Base-by-base conservation (phyloP, 2,329 filamentous ascomycete genomes). In the Alternaria sp. region DNA sequence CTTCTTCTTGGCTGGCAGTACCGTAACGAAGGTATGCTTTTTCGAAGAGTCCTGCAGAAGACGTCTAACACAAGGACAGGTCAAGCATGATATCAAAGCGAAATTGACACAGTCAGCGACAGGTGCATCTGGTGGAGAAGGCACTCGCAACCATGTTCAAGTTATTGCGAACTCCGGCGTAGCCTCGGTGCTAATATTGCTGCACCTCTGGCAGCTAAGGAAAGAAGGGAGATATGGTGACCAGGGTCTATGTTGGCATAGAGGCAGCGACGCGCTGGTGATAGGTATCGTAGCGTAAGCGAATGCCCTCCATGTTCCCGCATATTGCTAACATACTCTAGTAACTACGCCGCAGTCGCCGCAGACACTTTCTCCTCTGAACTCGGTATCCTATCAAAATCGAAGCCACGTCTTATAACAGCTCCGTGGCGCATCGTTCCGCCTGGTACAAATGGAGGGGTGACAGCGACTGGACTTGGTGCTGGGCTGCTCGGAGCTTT, bases 281-380 rank as follows among this genome's bases (percentile, higher is more conserved):
- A 76, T 84, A 7, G 83, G 83, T 7, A 83, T 84, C 49, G 78
- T 84, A 32, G 81, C 81, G 68, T 83, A 81, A 28, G 63, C 57
- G 36, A 46, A 5, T 24, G 14, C 20, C 20, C 6, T 51, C 48
- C 28, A 32, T 36, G 24, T 22, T 11, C 24, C 26, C n/a, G 34
- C 26, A 43, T 49, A 22, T 39, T 51, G 54, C 70, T 73, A 39
- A 75, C 78, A 89, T 18, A 79, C 81, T 36, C 76, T 44, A 88
- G 88, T 36, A 94, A 97, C 81, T 99, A 99, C 74, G 94, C 93
- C 26, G 92, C 92, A 49, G 93, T 96, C 9, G 89, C 93, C 20
- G 92, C 94, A 51, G 95, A 99, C 78, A 99, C 95, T 0, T 95
- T 97, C 77, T 94, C 91, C 58, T 97, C 93, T 11, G 95, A 99